Percentiles rank a stretch among this genome's conserved stretches.
Conservation (phyloP, 257 asterid species). For the Datura wrightii region DNA sequence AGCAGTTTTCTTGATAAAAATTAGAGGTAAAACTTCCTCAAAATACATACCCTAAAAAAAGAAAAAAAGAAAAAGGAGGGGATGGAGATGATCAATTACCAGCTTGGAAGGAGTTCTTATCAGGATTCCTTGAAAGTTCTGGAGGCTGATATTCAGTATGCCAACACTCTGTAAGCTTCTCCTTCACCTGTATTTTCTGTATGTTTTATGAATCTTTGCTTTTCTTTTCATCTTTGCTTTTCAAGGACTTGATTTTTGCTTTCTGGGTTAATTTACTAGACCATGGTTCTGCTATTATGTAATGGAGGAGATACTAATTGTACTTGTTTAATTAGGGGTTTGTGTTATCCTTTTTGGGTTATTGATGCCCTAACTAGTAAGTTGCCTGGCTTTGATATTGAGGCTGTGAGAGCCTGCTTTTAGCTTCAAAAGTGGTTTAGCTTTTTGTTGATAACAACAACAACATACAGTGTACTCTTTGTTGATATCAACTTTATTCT, state of each 20-base stretch:
- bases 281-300: not conserved
- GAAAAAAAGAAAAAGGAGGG: constrained; percentile 24
- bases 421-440: not conserved
- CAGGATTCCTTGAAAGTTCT: constrained; percentile 70
- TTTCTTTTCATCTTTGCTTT: constrained; percentile 6
- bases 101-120: constrained; percentile 66
- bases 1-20: constrained; percentile 38
- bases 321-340: constrained; percentile 4
- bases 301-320: not conserved
- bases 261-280: not conserved
- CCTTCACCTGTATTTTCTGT: not conserved
- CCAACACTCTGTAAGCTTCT: constrained; percentile 75
- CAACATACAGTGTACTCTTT: not conserved
- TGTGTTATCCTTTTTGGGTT: not conserved
- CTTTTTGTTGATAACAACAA: not conserved
- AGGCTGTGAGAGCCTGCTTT: constrained; percentile 3
- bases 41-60: not conserved
- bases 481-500: not conserved
- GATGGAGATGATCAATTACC: constrained; percentile 76
- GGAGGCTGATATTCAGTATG: constrained; percentile 84
- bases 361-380: not conserved
- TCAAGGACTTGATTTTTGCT: not conserved
- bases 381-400: not conserved
- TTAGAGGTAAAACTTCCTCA: not conserved
- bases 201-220: too few species aligned